Percentiles rank a stretch among this genome's conserved stretches.
phyloP scores from a whole-genome alignment of 352 stramenopile genomes.

The Globisporangium camurandrum region DNA sequence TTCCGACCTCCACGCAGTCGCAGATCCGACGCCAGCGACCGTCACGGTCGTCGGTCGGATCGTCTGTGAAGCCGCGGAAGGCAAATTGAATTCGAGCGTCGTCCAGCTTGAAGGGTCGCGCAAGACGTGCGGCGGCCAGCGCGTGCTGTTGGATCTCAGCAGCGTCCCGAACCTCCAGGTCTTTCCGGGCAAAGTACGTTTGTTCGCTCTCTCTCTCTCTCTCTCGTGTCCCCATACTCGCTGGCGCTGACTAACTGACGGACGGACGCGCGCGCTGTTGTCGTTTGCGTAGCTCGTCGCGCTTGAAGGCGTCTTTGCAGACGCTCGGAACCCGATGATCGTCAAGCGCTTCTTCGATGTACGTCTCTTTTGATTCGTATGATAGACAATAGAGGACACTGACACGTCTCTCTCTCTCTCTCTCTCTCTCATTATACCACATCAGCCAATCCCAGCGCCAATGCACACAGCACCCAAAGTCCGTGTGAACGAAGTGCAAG shows the following conservation, averaged over 20 bases:
- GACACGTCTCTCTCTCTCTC: neutral
- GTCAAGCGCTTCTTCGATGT: slow-evolving; percentile 79
- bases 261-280: too few species aligned
- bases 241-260: neutral
- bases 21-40: slow-evolving; percentile 62
- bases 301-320: slow-evolving; percentile 63
- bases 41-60: slow-evolving; percentile 78
- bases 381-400: neutral
- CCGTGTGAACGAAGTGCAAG: slow-evolving; percentile 41
- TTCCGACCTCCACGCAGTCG: slow-evolving; percentile 55
- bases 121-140: slow-evolving; percentile 75
- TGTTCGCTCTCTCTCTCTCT: neutral
- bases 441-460: slow-evolving; percentile 54
- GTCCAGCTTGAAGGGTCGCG: slow-evolving; percentile 77
- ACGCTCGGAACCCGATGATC: slow-evolving; percentile 59
- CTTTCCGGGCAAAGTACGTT: slow-evolving; percentile 72
- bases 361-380: neutral
- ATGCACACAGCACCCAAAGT: slow-evolving; percentile 33
- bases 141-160: slow-evolving; percentile 69
- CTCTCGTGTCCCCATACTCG: too few species aligned
- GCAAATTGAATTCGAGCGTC: slow-evolving; percentile 77
- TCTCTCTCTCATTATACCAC: neutral
- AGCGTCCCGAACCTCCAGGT: slow-evolving; percentile 63
- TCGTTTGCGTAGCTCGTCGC: slow-evolving; percentile 54
- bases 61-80: slow-evolving; percentile 75